Base-by-base conservation (phyloP, 2,329 filamentous ascomycete genomes). In the Apiospora hydei region DNA sequence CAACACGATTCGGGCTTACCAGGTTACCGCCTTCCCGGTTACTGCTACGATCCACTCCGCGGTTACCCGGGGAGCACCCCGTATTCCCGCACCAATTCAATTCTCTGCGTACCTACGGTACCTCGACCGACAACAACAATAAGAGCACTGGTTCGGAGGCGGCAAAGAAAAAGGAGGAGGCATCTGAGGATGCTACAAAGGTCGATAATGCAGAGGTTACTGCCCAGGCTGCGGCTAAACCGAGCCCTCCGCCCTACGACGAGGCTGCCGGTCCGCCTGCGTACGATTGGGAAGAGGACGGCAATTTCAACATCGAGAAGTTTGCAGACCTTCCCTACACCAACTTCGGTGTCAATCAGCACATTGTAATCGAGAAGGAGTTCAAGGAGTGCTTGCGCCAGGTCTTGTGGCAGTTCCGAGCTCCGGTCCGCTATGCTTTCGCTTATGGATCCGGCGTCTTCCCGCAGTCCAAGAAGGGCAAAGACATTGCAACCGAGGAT, bases 371-470 rank as follows among this genome's bases (percentile, higher is more conserved):
- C 80, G 97, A 98, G 80, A 91, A 94, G 80, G 95, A 98, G 81
- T 96, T 98, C 82, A 98, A 98, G 80, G 93, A 98, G 82, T 92
- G 92, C 16, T 84, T 99, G 78, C 91, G 95, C 70, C 90, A 95
- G 77, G 93, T 98, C 75, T 86, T 98, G 30, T 96, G 95, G 89
- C 90, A 97, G 78, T 98, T 99, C 82, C 89, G 92, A 69, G 96
- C 96, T 0, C 96, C 96, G 0, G 97, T 99, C 76, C 91, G 95
- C 71, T 98, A 98, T 85, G 96, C 95, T 18, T 98, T 99, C 82
- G 96, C 96, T 1, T 99, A 99, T 80, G 96, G 96, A 30, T 98
- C 96, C 7, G 96, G 96, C 4, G 96, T 99, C 13, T 99, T 99
- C 79, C 91, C 95, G 0, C 96, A 99, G 81, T 85, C 85, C 30